Conservation (phyloP, 176 grass and related monocot genomes). For the Calamus simplicifolius region DNA sequence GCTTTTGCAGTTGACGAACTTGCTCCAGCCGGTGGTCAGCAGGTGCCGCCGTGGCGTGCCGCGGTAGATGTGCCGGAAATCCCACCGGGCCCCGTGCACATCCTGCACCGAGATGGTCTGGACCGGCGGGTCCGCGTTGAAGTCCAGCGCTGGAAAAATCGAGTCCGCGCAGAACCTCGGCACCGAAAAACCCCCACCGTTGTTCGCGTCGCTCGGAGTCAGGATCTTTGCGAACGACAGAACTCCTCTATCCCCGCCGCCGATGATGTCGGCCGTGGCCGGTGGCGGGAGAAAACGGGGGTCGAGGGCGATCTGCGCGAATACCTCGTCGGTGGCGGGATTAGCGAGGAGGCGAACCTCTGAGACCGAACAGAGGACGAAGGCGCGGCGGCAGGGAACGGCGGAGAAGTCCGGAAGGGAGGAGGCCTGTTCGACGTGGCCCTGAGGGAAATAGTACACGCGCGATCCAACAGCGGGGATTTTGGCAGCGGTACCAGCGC, state of each 20-base stretch:
- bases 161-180: slow-evolving; percentile 56
- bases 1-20: slow-evolving; percentile 75
- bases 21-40: slow-evolving; percentile 75
- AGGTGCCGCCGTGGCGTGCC: slow-evolving; percentile 73
- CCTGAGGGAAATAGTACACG: slow-evolving; percentile 70
- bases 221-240: slow-evolving; percentile 48
- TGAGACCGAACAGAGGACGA: slow-evolving; percentile 41
- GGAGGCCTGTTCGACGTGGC: slow-evolving; percentile 63
- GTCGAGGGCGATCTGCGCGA: slow-evolving; percentile 28
- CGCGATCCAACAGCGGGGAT: slow-evolving; percentile 37
- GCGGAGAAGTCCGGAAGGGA: not conserved
- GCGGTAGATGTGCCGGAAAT: slow-evolving; percentile 75
- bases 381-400: slow-evolving; percentile 5
- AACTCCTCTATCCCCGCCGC: not conserved
- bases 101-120: slow-evolving; percentile 47
- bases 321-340: slow-evolving; percentile 45
- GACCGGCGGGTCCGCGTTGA: slow-evolving; percentile 35
- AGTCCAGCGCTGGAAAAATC: slow-evolving; percentile 56
- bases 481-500: slow-evolving; percentile 34
- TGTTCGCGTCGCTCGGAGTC: slow-evolving; percentile 84
- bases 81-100: slow-evolving; percentile 8
- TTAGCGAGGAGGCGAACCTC: slow-evolving; percentile 33
- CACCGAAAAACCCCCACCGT: slow-evolving; percentile 72
- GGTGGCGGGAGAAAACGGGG: slow-evolving; percentile 1
- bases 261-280: not conserved